Percentiles rank a stretch among this genome's conserved stretches.
These are phyloP conservation scores for Curvularia sp. DNA, from an alignment of 2,329 filamentous ascomycete genomes.

Conservation along the genomic window DNA sequence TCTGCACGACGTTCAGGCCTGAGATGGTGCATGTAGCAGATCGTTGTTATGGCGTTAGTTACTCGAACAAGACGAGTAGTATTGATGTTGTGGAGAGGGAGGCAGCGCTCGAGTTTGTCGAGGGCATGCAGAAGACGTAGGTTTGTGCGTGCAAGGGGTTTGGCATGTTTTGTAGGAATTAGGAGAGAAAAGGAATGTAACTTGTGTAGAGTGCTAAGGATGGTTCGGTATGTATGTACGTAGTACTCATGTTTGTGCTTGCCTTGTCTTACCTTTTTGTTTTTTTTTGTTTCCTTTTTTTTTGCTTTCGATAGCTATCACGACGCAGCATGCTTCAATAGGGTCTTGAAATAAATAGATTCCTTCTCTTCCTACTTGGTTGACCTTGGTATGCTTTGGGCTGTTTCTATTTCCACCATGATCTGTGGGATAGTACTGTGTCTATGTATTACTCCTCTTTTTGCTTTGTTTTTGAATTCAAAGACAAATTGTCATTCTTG, in stretches of 20 bases:
- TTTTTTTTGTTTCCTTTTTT: too few relatives aligned
- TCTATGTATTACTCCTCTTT: too few relatives aligned
- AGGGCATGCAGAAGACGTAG: slow-evolving; percentile 69
- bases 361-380: too few relatives aligned
- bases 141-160: background rate
- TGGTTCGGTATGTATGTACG: background rate
- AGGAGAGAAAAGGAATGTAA: background rate
- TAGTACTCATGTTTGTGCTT: background rate
- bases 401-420: too few relatives aligned
- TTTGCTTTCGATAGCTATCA: background rate
- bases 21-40: slow-evolving; percentile 96
- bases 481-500: too few relatives aligned
- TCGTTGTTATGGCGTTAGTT: slow-evolving; percentile 97
- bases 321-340: background rate
- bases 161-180: too few relatives aligned
- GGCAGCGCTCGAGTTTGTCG: slow-evolving; percentile 90
- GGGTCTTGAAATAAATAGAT: background rate
- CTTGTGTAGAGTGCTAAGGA: background rate
- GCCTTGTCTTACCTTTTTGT: background rate
- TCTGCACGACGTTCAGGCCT: slow-evolving; percentile 97
- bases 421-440: too few relatives aligned
- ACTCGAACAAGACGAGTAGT: slow-evolving; percentile 87
- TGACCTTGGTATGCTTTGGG: too few relatives aligned
- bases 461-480: too few relatives aligned
- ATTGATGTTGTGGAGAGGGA: slow-evolving; percentile 90